Evolutionary conservation across 2,329 filamentous ascomycete genomes (phyloP).

Genomic region (Arthrobotrys entomopaga): DNA sequence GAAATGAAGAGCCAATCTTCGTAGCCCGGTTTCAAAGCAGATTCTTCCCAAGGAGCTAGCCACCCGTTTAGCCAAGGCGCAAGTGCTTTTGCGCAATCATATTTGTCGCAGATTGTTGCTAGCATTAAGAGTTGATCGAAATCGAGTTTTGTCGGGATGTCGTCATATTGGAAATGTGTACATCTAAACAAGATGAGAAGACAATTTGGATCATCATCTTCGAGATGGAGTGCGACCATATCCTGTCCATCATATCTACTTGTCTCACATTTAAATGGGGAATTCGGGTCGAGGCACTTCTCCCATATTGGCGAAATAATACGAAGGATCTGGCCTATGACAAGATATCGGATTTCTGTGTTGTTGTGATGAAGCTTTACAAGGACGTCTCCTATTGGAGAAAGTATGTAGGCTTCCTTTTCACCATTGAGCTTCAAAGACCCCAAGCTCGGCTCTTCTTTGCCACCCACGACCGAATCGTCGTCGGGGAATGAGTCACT

Average conservation of each 20-base stretch:
- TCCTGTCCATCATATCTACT: background rate
- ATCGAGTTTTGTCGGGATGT: background rate
- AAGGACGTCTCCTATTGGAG: slow-evolving; percentile 12
- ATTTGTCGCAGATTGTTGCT: slow-evolving; percentile 30
- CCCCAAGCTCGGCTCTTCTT: background rate
- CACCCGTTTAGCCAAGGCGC: slow-evolving; percentile 17
- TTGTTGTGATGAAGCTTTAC: slow-evolving; percentile 7
- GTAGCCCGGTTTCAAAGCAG: slow-evolving; percentile 1
- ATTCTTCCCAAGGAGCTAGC: slow-evolving; percentile 14
- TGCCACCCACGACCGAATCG: too few species aligned
- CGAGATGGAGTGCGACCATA: slow-evolving; percentile 5
- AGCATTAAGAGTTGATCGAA: background rate
- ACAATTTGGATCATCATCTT: slow-evolving; percentile 27
- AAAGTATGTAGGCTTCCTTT: slow-evolving; percentile 21
- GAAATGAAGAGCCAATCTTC: slow-evolving; percentile 33
- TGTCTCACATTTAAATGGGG: slow-evolving; percentile 19
- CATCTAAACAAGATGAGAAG: slow-evolving; percentile 17
- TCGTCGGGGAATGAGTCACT: too few species aligned
- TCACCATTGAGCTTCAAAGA: background rate
- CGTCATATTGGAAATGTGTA: slow-evolving; percentile 13
- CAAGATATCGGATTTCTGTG: slow-evolving; percentile 10
- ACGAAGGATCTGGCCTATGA: slow-evolving; percentile 21
- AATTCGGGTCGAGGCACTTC: slow-evolving; percentile 20
- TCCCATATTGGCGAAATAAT: slow-evolving; percentile 23
- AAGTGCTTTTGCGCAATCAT: slow-evolving; percentile 26